Evolutionary conservation across 2,329 filamentous ascomycete species (phyloP), one percentile per base, ranked within the genome.

Genomic region (Hymenoscyphus infarciens): DNA sequence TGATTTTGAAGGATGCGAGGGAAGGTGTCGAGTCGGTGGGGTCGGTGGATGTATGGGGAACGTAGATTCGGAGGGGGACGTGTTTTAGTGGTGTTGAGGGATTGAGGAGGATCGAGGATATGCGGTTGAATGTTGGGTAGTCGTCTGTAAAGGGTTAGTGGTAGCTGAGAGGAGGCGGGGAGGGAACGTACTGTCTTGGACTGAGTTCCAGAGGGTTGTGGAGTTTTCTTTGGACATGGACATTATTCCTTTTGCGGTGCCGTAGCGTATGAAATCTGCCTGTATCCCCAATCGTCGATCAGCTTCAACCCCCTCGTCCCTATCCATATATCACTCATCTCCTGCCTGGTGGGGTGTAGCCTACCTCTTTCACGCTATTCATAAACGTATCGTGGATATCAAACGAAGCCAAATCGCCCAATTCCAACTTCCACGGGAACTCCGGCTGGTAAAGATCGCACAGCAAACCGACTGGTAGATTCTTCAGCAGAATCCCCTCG

Each of bases 41-140:
- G 0, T 83, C 77, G 7, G 84, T 82, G 5, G 89, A 88, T 0
- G 84, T 79, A 5, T 86, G 83, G 2, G 89, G 90, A 57, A 98
- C 86, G 76, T 97, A 99, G 61, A 98, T 79, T 61, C 93, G 88
- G 45, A 98, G 77, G 0, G 95, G 95, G n/a, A 98, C 82, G 75
- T 96, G 88, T 64, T 88, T 88, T 59, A 97, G 83, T 19, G 87
- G 84, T 6, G 86, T 84, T 1, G 91, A 87, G 3, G 89, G 84
- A 71, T 90, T 89, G 65, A 98, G 83, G 2, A 97, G 83, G 66
- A 87, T 88, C 66, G 82, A 84, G 73, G 93, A 89, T 70, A 98
- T 87, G 63, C 84, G 85, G 72, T 85, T 83, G 77, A 90, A 98
- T 49, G 87, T 80, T 8, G 79, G 69, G 69, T 90, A 87, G 75